phyloP scores from a whole-genome alignment of 2,329 filamentous ascomycete genomes.

The Sporothrix sp. region DNA sequence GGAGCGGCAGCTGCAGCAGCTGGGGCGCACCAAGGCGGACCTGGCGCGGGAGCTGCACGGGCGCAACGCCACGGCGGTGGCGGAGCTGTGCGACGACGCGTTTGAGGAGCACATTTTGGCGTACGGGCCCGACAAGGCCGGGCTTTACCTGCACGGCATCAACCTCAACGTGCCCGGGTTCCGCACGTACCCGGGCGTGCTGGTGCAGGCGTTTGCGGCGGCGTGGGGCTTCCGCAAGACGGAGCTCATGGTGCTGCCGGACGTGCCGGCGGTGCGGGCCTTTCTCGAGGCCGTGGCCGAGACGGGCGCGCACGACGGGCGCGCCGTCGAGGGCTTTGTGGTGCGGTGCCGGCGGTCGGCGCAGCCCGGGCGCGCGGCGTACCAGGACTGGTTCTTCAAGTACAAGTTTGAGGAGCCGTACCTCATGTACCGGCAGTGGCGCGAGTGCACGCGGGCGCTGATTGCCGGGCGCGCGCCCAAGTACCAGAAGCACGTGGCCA shows the following conservation, averaged over 20 bases:
- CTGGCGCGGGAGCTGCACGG: slow-evolving; percentile 64
- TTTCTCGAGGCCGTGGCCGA: slow-evolving; percentile 82
- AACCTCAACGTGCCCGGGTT: slow-evolving; percentile 94
- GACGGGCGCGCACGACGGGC: slow-evolving; percentile 79
- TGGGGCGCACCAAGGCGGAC: slow-evolving; percentile 71
- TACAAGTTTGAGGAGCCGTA: slow-evolving; percentile 99
- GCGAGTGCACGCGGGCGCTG: slow-evolving; percentile 86
- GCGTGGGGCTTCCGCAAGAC: slow-evolving; percentile 92
- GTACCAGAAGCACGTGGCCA: slow-evolving; percentile 76
- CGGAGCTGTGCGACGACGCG: slow-evolving; percentile 87
- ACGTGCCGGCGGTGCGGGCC: slow-evolving; percentile 60
- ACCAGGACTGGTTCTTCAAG: slow-evolving; percentile 98
- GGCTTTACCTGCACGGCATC: slow-evolving; percentile 90
- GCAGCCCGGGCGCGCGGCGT: slow-evolving; percentile 43
- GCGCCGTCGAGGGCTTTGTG: slow-evolving; percentile 94
- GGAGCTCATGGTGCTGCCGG: slow-evolving; percentile 66
- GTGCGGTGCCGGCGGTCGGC: slow-evolving; percentile 69
- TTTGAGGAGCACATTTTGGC: slow-evolving; percentile 97
- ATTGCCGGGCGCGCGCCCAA: slow-evolving; percentile 66
- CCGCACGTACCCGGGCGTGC: slow-evolving; percentile 67
- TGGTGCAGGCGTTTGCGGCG: slow-evolving; percentile 85
- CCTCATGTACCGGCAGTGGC: slow-evolving; percentile 97
- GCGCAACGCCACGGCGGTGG: slow-evolving; percentile 88
- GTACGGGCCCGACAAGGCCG: slow-evolving; percentile 72
- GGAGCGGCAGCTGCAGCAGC: slow-evolving; percentile 62